Base-by-base conservation (phyloP, 768 basidiomycete genomes). In the Agaricus subrufescens region DNA sequence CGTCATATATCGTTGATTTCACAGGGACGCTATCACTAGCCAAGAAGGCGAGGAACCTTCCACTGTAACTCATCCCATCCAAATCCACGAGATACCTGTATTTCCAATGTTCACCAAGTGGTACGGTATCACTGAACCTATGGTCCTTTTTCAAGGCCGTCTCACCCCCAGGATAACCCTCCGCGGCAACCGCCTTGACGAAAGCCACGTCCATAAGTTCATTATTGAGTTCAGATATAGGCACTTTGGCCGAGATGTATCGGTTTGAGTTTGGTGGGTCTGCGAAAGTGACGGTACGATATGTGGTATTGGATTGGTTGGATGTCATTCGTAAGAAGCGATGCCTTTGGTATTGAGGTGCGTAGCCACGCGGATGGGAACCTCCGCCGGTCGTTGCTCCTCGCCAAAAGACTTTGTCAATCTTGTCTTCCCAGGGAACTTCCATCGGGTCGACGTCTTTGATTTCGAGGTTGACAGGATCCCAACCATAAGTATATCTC, bases 381-480 rank as follows among this genome's bases (percentile, higher is more conserved):
- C 94, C 94, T 1, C 95, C 95, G 54, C 97, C 97, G 0, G 96
- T 98, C 0, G 93, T 96, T 2, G 94, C 93, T 10, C 97, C 97
- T 45, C 97, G 75, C 93, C 96, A 99, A 69, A 95, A 95, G 42
- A 98, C 81, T 65, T 82, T 83, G 66, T 93, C 82, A n/a, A 75
- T 72, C 73, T 98, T 98, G 58, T 86, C 73, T 52, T 91, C 87
- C 96, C 96, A 99, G 1, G 89, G 82, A 0, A 83, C 68, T 64
- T 98, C 95, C 86, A 92, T 89, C 52, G 84, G 76, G 61, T 98
- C 96, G 2, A 89, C 80, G 6, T 85, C 85, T 61, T 86, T 85
- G 59, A 88, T 73, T 57, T 87, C 80, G 60, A 85, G 72, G 58
- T 88, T 85, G 19, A 87, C 76, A 0, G 86, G 73, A 65, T 97